Conservation (phyloP, 345 rosid species). For the Ricinus communis region DNA sequence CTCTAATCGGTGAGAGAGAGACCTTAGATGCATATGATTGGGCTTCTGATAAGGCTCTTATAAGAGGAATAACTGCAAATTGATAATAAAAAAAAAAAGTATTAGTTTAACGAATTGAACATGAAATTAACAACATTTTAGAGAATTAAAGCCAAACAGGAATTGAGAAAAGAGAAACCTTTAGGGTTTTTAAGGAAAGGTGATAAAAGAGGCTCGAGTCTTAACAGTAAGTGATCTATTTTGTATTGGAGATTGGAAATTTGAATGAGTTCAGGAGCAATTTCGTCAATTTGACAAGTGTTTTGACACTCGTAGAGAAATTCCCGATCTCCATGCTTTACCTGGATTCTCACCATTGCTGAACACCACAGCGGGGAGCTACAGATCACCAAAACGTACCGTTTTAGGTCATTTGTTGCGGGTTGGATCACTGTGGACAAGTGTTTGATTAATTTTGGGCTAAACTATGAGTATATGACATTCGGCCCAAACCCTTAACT, state of each 20-base stretch:
- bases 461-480: too few species aligned
- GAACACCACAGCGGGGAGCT: background rate
- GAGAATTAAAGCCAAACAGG: background rate
- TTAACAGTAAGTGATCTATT: background rate
- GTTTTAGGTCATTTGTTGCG: background rate
- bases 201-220: background rate
- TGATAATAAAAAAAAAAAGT: background rate
- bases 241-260: slow-evolving; percentile 9
- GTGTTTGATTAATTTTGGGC: too few species aligned
- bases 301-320: background rate
- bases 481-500: too few species aligned
- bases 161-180: background rate
- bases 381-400: background rate
- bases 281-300: slow-evolving; percentile 8
- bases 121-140: background rate
- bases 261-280: slow-evolving; percentile 6
- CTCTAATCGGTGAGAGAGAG: background rate
- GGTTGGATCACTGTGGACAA: background rate
- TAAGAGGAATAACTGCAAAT: slow-evolving; percentile 7
- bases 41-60: slow-evolving; percentile 7
- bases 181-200: background rate
- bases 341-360: slow-evolving; percentile 6
- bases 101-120: background rate
- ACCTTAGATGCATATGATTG: slow-evolving; percentile 9
- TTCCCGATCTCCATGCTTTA: background rate